Percentiles rank a stretch among this genome's conserved stretches.
Evolutionary conservation across 805 yeast genomes (phyloP).

Genomic region (Teunomyces atbi): DNA sequence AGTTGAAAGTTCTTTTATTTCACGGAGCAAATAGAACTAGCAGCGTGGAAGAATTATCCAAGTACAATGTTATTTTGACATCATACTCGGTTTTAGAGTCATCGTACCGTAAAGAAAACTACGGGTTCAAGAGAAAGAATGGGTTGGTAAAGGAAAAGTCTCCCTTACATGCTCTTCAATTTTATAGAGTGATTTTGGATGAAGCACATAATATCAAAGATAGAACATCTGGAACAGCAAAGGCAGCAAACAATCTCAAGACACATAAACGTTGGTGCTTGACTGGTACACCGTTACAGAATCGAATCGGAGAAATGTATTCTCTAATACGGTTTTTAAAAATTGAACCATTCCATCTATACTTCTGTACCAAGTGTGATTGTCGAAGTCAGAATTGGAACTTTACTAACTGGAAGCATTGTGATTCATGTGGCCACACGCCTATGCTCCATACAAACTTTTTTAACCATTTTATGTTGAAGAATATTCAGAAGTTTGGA

Average conservation of each 20-base stretch:
- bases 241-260: constrained; percentile 75
- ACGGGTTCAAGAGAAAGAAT: constrained; percentile 77
- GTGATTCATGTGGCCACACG: constrained; percentile 85
- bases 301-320: constrained; percentile 94
- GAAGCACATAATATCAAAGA: constrained; percentile 98
- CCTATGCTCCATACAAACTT: constrained; percentile 95
- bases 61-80: constrained; percentile 80
- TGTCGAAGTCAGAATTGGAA: constrained; percentile 83
- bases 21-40: constrained; percentile 83
- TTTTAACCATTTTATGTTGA: constrained; percentile 93
- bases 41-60: constrained; percentile 52
- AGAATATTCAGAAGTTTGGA: constrained; percentile 86
- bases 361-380: constrained; percentile 91
- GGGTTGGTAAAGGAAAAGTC: constrained; percentile 73
- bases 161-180: constrained; percentile 67
- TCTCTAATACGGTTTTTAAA: constrained; percentile 84
- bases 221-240: constrained; percentile 88
- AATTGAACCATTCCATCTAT: constrained; percentile 81
- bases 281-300: constrained; percentile 95
- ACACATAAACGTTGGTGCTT: constrained; percentile 86
- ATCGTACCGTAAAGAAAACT: constrained; percentile 73
- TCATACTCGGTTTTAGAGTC: constrained; percentile 92
- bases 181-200: constrained; percentile 85
- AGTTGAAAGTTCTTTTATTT: constrained; percentile 64
- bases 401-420: constrained; percentile 77